Conservation (phyloP, 148 eudicot genomes). For the Rhododendron williamsianum region DNA sequence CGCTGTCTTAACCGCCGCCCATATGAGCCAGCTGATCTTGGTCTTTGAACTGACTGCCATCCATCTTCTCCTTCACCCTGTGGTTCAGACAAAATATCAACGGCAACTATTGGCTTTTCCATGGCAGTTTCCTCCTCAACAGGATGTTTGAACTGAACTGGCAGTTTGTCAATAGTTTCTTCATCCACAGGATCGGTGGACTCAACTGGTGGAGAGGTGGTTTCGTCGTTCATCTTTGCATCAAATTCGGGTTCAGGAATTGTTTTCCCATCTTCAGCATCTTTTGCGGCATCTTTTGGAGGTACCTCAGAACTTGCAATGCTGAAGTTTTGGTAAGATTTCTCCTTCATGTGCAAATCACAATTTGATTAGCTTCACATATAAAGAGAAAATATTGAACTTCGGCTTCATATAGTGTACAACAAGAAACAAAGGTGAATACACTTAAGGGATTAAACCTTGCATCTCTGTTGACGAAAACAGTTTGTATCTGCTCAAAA, state of each 20-base stretch:
- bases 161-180: constrained; percentile 24
- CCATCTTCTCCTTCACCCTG: constrained; percentile 80
- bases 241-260: constrained; percentile 31
- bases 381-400: neutral
- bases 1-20: constrained; percentile 73
- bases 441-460: neutral
- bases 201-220: constrained; percentile 17
- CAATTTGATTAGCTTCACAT: constrained; percentile 3
- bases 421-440: neutral
- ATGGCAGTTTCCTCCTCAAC: constrained; percentile 30
- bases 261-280: constrained; percentile 35
- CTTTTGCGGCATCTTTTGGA: constrained; percentile 31
- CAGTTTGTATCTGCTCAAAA: neutral
- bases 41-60: constrained; percentile 95
- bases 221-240: constrained; percentile 14
- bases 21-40: constrained; percentile 77
- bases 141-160: constrained; percentile 31
- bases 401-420: neutral
- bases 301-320: constrained; percentile 43
- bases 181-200: constrained; percentile 13
- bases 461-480: neutral
- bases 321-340: constrained; percentile 40
- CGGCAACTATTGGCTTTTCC: constrained; percentile 24
- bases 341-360: constrained; percentile 53
- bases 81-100: constrained; percentile 41